Evolutionary conservation across 108 stramenopile genomes (phyloP).

Genomic region (Schizochytrium sp.): DNA sequence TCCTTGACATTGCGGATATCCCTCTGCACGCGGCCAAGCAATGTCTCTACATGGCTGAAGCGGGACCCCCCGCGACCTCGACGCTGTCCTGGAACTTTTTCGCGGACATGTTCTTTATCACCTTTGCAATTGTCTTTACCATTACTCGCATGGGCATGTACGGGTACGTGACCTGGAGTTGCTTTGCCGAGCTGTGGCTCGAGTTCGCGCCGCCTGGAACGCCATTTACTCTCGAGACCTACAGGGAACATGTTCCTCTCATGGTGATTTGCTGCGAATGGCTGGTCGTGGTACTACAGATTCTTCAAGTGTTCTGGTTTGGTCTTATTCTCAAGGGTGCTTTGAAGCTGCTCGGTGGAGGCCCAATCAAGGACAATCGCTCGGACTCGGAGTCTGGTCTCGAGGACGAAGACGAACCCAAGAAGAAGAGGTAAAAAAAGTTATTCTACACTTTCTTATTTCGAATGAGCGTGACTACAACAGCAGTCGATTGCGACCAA

Average conservation of each 20-base stretch:
- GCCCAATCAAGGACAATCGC: slow-evolving; percentile 32
- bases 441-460: background rate
- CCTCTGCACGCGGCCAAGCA: slow-evolving; percentile 44
- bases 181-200: background rate
- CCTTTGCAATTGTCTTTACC: slow-evolving; percentile 41
- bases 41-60: slow-evolving; percentile 34
- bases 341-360: slow-evolving; percentile 21
- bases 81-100: background rate
- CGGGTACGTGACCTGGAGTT: slow-evolving; percentile 39
- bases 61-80: background rate
- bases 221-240: background rate
- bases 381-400: slow-evolving; percentile 21
- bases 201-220: background rate
- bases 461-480: slow-evolving; percentile 65
- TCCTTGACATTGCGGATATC: slow-evolving; percentile 49
- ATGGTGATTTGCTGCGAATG: background rate
- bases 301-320: slow-evolving; percentile 43
- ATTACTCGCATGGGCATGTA: slow-evolving; percentile 40
- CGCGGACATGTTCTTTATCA: slow-evolving; percentile 44
- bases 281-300: slow-evolving; percentile 28
- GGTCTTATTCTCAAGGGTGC: slow-evolving; percentile 38
- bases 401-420: slow-evolving; percentile 20
- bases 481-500: slow-evolving; percentile 33
- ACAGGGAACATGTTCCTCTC: background rate
- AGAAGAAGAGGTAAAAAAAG: background rate